phyloP scores from a whole-genome alignment of 2,329 filamentous ascomycete genomes.

The Aspergillus sp. region DNA sequence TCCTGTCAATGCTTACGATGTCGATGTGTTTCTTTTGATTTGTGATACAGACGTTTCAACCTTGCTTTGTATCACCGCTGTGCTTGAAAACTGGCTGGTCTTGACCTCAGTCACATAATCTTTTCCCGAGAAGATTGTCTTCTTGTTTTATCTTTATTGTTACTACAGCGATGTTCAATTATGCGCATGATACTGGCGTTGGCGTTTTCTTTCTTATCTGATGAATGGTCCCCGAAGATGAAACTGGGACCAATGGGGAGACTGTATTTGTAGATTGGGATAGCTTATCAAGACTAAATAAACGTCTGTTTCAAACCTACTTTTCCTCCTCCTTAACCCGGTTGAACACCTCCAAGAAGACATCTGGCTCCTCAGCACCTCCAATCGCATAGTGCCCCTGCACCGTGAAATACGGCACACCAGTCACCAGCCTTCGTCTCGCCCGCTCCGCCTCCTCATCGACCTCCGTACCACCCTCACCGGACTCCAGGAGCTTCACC shows the following conservation, averaged over 20 bases:
- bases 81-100: neutral
- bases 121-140: no score
- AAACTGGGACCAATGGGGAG: neutral
- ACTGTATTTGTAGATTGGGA: neutral
- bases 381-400: conserved; percentile 61
- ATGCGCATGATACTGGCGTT: neutral
- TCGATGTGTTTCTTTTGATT: no score
- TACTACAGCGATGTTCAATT: neutral
- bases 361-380: conserved; percentile 63
- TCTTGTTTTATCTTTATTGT: no score
- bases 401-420: conserved; percentile 70
- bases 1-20: neutral
- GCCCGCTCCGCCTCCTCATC: conserved; percentile 51
- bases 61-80: neutral
- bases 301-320: conserved; percentile 1
- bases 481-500: conserved; percentile 48
- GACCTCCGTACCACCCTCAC: conserved; percentile 51
- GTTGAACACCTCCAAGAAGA: conserved; percentile 61
- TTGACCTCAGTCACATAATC: neutral
- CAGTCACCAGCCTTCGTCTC: conserved; percentile 50
- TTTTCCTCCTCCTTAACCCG: conserved; percentile 45
- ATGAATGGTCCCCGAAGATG: neutral
- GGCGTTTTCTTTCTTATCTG: conserved; percentile 2
- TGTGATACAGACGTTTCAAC: neutral
- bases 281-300: neutral